A percentile compares a stretch with the other conserved stretches of the same genome.
Conservation (phyloP, 2,329 filamentous ascomycete species). For the Thelonectria discophora region DNA sequence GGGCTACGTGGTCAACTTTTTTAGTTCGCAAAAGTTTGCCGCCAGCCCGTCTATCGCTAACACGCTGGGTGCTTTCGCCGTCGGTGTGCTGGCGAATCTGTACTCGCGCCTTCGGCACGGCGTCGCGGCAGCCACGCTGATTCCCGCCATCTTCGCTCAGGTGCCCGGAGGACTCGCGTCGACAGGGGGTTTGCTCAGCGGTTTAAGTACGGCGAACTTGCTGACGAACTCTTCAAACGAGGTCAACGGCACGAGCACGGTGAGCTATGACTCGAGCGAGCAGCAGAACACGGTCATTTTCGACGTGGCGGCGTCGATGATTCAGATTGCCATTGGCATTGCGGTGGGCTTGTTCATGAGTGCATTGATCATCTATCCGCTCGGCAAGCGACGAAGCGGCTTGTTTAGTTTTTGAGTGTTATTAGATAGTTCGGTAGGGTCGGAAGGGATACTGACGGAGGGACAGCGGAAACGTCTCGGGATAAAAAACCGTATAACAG, state of each 20-base stretch:
- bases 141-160: conserved; percentile 59
- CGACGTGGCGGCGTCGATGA: conserved; percentile 59
- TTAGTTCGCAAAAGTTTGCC: conserved; percentile 70
- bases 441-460: no score
- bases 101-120: conserved; percentile 70
- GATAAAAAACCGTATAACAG: not conserved
- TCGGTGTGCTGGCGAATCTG: conserved; percentile 80
- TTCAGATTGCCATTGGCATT: conserved; percentile 62
- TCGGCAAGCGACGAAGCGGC: conserved; percentile 59
- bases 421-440: no score
- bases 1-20: conserved; percentile 81
- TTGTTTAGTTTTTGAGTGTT: conserved; percentile 56
- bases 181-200: conserved; percentile 57
- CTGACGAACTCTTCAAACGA: conserved; percentile 50
- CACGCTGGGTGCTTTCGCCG: conserved; percentile 77
- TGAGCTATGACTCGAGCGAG: conserved; percentile 33
- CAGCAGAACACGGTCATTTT: conserved; percentile 52
- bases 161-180: conserved; percentile 59
- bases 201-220: conserved; percentile 54
- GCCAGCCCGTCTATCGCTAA: conserved; percentile 79
- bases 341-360: conserved; percentile 61
- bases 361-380: conserved; percentile 58
- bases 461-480: no score
- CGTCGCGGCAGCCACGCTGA: conserved; percentile 57
- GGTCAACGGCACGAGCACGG: conserved; percentile 48